A percentile compares a stretch with the other conserved stretches of the same genome.
Conservation (phyloP, 345 rosid genomes). For the Pistacia integerrima region DNA sequence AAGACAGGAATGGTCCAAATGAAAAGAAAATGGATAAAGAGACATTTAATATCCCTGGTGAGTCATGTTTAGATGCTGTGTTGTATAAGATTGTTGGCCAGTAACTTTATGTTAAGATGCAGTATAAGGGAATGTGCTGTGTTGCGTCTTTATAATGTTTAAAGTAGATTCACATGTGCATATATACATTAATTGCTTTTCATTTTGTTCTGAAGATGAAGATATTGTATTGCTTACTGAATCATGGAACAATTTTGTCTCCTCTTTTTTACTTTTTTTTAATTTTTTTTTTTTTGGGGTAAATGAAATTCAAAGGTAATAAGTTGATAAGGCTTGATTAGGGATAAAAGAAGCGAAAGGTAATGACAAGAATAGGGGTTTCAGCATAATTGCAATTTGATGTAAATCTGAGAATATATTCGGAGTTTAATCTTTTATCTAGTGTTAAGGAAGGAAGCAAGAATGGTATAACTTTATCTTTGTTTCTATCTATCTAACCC, state of each 20-base stretch:
- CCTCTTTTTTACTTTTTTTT: not conserved
- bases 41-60: conserved; percentile 30
- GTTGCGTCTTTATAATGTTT: not conserved
- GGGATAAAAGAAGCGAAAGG: not conserved
- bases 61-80: conserved; percentile 16
- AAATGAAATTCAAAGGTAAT: not conserved
- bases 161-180: not conserved
- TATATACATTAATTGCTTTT: not conserved
- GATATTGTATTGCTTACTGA: not conserved
- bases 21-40: conserved; percentile 24
- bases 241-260: conserved; percentile 1
- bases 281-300: not conserved
- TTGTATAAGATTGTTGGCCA: not conserved
- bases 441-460: conserved; percentile 27
- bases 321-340: conserved; percentile 7
- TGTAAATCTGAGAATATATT: conserved; percentile 40
- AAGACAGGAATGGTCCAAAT: conserved; percentile 29
- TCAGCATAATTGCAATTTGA: conserved; percentile 26
- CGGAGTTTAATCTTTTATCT: conserved; percentile 27
- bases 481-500: conserved; percentile 1
- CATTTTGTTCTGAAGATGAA: conserved; percentile 10
- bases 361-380: conserved; percentile 1
- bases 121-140: conserved; percentile 2
- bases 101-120: not conserved
- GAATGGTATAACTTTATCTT: conserved; percentile 11